phyloP scores from a whole-genome alignment of 2,329 filamentous ascomycete genomes.

The Chrysosphaeria jannelii region DNA sequence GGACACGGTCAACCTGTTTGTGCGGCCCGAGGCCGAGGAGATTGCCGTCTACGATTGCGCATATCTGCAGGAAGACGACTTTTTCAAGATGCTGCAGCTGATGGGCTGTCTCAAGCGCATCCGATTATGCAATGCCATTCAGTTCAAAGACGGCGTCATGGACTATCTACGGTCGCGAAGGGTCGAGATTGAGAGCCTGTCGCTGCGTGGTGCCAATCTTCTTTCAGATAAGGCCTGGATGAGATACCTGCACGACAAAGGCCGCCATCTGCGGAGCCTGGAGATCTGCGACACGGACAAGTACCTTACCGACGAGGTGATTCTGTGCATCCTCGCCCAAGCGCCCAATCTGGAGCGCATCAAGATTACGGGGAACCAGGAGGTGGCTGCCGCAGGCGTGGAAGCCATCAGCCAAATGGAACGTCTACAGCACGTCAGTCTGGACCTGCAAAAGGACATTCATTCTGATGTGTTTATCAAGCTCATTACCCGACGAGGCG shows the following conservation, averaged over 20 bases:
- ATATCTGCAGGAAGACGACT: slow-evolving; percentile 45
- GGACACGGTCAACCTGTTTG: slow-evolving; percentile 24
- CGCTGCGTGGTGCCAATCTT: slow-evolving; percentile 62
- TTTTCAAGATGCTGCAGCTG: slow-evolving; percentile 48
- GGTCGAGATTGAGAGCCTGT: slow-evolving; percentile 32
- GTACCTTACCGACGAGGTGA: slow-evolving; percentile 43
- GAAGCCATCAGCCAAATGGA: slow-evolving; percentile 28
- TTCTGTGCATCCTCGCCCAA: slow-evolving; percentile 26
- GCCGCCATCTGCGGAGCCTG: slow-evolving; percentile 30
- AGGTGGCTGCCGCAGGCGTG: slow-evolving; percentile 35
- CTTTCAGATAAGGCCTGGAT: slow-evolving; percentile 50
- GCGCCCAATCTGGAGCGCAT: slow-evolving; percentile 43
- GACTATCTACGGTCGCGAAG: slow-evolving; percentile 51
- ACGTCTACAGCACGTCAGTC: slow-evolving; percentile 41
- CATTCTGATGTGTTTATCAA: slow-evolving; percentile 24
- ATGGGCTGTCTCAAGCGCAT: slow-evolving; percentile 38
- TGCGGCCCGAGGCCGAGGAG: slow-evolving; percentile 18
- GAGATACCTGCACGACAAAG: slow-evolving; percentile 33
- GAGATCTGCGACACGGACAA: slow-evolving; percentile 65
- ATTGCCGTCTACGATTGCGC: slow-evolving; percentile 26
- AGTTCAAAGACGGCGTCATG: slow-evolving; percentile 65
- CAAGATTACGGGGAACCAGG: slow-evolving; percentile 58
- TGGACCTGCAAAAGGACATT: slow-evolving; percentile 31
- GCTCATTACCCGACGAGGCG: slow-evolving; percentile 31
- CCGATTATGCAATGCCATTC: slow-evolving; percentile 59